Evolutionary conservation across 2,329 filamentous ascomycete species (phyloP).

Genomic region (Aspergillus ochraceoroseus): DNA sequence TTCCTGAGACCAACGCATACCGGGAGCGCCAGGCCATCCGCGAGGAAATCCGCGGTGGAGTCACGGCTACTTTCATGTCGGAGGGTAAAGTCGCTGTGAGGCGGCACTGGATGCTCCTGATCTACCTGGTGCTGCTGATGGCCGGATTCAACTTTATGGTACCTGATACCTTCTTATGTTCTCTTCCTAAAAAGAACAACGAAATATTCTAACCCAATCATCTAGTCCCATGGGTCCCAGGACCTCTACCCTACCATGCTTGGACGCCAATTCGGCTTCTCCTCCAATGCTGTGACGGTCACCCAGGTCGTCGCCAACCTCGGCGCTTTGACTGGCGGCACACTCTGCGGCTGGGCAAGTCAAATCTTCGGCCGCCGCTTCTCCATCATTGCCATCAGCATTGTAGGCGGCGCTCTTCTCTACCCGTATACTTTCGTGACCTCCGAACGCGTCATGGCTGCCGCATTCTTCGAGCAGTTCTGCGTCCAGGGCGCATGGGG

Average conservation of each 20-base stretch:
- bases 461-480: slow-evolving; percentile 80
- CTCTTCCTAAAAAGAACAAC: background rate
- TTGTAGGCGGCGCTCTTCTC: slow-evolving; percentile 68
- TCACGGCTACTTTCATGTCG: slow-evolving; percentile 63
- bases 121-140: slow-evolving; percentile 82
- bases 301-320: slow-evolving; percentile 69
- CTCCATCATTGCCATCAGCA: slow-evolving; percentile 60
- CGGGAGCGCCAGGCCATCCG: slow-evolving; percentile 61
- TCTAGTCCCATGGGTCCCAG: slow-evolving; percentile 64
- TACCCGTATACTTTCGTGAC: slow-evolving; percentile 64
- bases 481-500: slow-evolving; percentile 74
- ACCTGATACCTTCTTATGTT: slow-evolving; percentile 14
- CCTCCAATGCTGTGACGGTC: slow-evolving; percentile 57
- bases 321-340: slow-evolving; percentile 65
- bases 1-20: slow-evolving; percentile 75
- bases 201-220: background rate
- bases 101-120: slow-evolving; percentile 72
- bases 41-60: slow-evolving; percentile 51
- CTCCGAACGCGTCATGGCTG: slow-evolving; percentile 62
- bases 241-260: slow-evolving; percentile 60
- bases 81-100: slow-evolving; percentile 72
- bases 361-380: slow-evolving; percentile 66
- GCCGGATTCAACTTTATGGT: slow-evolving; percentile 87
- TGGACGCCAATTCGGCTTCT: slow-evolving; percentile 55
- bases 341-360: slow-evolving; percentile 60